Percentiles rank a stretch among this genome's conserved stretches.
Evolutionary conservation across 2,329 filamentous ascomycete genomes (phyloP).

Genomic region (Colletotrichum sp.): DNA sequence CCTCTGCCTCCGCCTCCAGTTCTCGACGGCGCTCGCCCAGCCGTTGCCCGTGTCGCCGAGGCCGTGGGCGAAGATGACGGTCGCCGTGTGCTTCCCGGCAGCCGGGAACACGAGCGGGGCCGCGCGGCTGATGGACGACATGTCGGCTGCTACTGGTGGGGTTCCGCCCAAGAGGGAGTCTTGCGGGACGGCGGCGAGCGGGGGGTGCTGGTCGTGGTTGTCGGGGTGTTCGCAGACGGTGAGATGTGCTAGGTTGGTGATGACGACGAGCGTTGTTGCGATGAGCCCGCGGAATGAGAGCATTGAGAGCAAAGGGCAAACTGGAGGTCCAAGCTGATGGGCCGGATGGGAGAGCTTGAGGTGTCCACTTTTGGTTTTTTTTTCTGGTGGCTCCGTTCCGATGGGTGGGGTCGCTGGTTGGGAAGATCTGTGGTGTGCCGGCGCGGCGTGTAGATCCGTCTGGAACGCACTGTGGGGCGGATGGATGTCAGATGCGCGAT

Average conservation of each 20-base stretch:
- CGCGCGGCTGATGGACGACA: conserved; percentile 21
- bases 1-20: conserved; percentile 80
- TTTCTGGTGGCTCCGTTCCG: background rate
- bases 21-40: conserved; percentile 84
- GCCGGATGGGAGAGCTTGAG: background rate
- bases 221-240: background rate
- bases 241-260: background rate
- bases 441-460: background rate
- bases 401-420: background rate
- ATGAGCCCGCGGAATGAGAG: background rate
- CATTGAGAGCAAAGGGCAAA: background rate
- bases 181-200: background rate
- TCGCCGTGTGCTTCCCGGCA: conserved; percentile 84
- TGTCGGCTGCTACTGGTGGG: background rate
- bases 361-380: background rate
- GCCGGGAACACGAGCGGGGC: conserved; percentile 77
- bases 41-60: conserved; percentile 83
- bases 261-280: background rate
- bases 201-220: background rate
- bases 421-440: background rate
- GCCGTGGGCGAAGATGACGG: conserved; percentile 93
- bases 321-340: background rate
- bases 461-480: background rate
- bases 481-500: background rate
- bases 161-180: background rate